A percentile compares a stretch with the other conserved stretches of the same genome.
Evolutionary conservation across 2,329 filamentous ascomycete genomes (phyloP).

Genomic region (Pyrenochaeta sp.): DNA sequence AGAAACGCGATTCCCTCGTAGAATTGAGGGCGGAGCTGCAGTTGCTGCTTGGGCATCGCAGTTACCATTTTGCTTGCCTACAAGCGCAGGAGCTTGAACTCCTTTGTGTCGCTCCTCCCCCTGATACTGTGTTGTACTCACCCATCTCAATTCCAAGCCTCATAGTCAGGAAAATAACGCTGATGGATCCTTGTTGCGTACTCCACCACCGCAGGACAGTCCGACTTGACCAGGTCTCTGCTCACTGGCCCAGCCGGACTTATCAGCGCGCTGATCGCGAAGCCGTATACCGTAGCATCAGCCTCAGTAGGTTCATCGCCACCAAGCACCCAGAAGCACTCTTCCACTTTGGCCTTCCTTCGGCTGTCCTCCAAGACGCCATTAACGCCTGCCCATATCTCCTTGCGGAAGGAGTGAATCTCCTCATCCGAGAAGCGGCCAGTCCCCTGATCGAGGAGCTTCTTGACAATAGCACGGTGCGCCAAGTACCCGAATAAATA

Average conservation of each 20-base stretch:
- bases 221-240: constrained; percentile 53
- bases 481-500: constrained; percentile 61
- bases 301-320: constrained; percentile 63
- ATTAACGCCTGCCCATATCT: constrained; percentile 65
- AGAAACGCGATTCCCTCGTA: constrained; percentile 4
- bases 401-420: constrained; percentile 53
- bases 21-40: constrained; percentile 3
- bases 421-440: constrained; percentile 62
- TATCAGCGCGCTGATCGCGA: constrained; percentile 62
- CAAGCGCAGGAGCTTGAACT: neutral
- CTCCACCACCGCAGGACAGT: constrained; percentile 60
- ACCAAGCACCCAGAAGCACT: constrained; percentile 67
- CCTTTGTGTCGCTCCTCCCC: no score
- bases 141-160: constrained; percentile 41
- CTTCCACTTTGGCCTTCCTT: constrained; percentile 36
- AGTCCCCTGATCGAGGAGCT: constrained; percentile 66
- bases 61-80: neutral
- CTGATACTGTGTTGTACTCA: neutral
- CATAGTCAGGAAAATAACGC: constrained; percentile 67
- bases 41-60: neutral
- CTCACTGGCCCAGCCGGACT: constrained; percentile 62
- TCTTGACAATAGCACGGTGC: constrained; percentile 54
- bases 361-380: constrained; percentile 53
- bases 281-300: constrained; percentile 66
- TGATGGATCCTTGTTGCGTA: constrained; percentile 67